These are phyloP conservation scores for Leptographium lundbergii DNA, from an alignment of 2,329 filamentous ascomycete species.

Conservation along the genomic window DNA sequence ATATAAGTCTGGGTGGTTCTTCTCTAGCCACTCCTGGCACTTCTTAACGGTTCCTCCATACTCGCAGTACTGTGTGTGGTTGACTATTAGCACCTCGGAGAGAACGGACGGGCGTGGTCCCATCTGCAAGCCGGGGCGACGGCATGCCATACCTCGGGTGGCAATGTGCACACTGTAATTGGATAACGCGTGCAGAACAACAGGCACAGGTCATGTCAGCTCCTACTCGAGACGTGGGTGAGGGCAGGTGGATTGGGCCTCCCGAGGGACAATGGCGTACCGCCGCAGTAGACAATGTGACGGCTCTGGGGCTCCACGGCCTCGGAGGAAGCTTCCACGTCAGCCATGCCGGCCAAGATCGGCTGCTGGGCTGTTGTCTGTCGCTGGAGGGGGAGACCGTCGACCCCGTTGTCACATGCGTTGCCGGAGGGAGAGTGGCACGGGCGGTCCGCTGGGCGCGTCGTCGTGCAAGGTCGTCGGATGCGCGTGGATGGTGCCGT, in stretches of 20 bases:
- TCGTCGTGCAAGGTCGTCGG: background rate
- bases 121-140: background rate
- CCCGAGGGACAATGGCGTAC: conserved; percentile 25
- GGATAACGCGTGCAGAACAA: conserved; percentile 4
- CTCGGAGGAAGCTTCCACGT: conserved; percentile 32
- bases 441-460: background rate
- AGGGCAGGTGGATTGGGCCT: background rate
- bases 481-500: background rate
- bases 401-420: background rate
- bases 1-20: conserved; percentile 62
- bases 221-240: background rate
- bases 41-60: conserved; percentile 95
- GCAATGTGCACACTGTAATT: conserved; percentile 47
- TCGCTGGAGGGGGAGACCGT: background rate
- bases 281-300: conserved; percentile 44
- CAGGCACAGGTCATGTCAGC: background rate
- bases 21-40: conserved; percentile 89
- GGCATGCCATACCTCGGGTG: conserved; percentile 42
- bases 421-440: background rate
- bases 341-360: conserved; percentile 31
- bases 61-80: conserved; percentile 73
- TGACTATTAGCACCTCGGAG: background rate
- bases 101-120: background rate
- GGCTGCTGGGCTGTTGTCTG: background rate
- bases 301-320: conserved; percentile 35